phyloP scores from a whole-genome alignment of 768 basidiomycete genomes.

The Russula brevipes region DNA sequence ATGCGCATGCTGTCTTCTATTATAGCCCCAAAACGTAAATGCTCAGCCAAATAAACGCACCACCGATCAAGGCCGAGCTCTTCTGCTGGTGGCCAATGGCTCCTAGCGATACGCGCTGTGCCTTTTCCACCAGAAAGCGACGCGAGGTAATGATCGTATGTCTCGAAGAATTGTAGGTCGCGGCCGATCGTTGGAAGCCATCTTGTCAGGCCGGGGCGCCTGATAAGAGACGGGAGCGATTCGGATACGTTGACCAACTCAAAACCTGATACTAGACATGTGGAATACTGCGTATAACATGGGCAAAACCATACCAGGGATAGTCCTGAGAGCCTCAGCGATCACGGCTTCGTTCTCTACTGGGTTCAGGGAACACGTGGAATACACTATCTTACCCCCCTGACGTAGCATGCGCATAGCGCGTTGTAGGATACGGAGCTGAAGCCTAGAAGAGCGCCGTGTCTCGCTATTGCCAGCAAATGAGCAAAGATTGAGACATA shows the following conservation, averaged over 20 bases:
- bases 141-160: constrained; percentile 56
- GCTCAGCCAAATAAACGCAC: constrained; percentile 39
- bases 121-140: constrained; percentile 46
- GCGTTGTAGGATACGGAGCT: constrained; percentile 86
- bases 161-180: constrained; percentile 45
- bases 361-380: constrained; percentile 96
- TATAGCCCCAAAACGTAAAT: not conserved
- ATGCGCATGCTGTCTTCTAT: constrained; percentile 64
- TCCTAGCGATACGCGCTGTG: constrained; percentile 59
- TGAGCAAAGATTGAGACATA: constrained; percentile 34
- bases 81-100: constrained; percentile 74
- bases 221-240: constrained; percentile 64
- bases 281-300: not conserved
- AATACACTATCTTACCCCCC: constrained; percentile 92
- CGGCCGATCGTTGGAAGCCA: constrained; percentile 76
- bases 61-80: constrained; percentile 64
- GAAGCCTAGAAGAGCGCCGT: constrained; percentile 54
- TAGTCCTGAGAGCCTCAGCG: constrained; percentile 68
- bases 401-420: constrained; percentile 86
- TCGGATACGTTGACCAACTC: constrained; percentile 72
- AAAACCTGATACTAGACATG: constrained; percentile 46
- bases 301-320: constrained; percentile 48
- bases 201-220: constrained; percentile 64
- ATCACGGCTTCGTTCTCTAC: constrained; percentile 97
- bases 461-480: not conserved